Evolutionary conservation across 768 basidiomycete genomes (phyloP), one percentile per base, ranked within the genome.

Genomic region (Dacryopinax primogenitus): DNA sequence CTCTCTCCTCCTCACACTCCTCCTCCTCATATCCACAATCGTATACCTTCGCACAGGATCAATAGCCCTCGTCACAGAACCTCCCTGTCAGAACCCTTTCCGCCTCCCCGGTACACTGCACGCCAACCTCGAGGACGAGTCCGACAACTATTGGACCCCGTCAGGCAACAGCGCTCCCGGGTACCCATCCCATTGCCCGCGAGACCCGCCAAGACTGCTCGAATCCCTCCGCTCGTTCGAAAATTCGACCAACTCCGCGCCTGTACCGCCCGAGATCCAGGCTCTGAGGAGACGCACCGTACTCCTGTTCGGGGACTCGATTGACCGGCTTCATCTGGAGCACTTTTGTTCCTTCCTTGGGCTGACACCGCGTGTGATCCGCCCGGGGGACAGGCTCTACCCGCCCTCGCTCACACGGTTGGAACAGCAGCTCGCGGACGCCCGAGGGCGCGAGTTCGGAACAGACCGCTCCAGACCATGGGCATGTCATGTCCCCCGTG

Each of bases 391-490:
- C 30, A 21, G 26, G 26, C 26, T 58, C 11, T 67, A 65, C 33
- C 64, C 64, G 18, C 1, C 39, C 1, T 11, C 16, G 21, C 37
- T 67, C n/a, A 41, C 47, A 33, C 23, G 35, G 23, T 62, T 65
- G 33, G 67, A 67, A 33, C 6, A 35, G 21, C 44, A 63, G 33
- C 62, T 63, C 45, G 62, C 67, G n/a, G 33, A 34, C 0, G 21
- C 26, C 6, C 34, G 28, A 11, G 67, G 67, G 1, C 11, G 61
- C 1, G 13, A 32, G 1, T 67, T 51, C 33, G 64, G 63, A 13
- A 44, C 36, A 16, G 61, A 44, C 16, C 37, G 62, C 2, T 58
- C 62, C 39, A 21, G 67, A 1, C 58, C 61, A 13, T 67, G 64
- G 64, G 32, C 62, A 3, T 67, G 67, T 35, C 36, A 35, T 15